phyloP scores from a whole-genome alignment of 2,329 filamentous ascomycete species.

The Microthyrium microscopicum region DNA sequence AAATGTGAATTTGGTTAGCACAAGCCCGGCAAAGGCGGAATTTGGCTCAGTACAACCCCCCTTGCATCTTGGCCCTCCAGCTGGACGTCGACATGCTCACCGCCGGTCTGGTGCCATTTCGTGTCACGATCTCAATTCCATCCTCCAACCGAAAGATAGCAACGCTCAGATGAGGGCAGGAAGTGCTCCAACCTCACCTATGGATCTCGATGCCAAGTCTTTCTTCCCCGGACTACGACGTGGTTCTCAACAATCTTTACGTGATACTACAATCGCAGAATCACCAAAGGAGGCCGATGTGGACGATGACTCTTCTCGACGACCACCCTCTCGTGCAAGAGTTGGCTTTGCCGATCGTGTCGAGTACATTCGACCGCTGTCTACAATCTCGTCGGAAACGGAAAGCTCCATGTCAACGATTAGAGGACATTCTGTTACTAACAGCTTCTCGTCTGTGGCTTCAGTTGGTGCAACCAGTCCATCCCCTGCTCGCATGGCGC shows the following conservation, averaged over 20 bases:
- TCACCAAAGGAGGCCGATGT: background rate
- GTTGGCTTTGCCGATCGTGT: constrained; percentile 75
- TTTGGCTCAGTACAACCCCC: constrained; percentile 40
- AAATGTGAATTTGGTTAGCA: constrained; percentile 43
- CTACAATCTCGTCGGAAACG: constrained; percentile 69
- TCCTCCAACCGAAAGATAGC: constrained; percentile 43
- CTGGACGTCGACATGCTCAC: constrained; percentile 58
- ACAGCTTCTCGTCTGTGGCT: constrained; percentile 64
- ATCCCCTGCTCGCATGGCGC: constrained; percentile 23
- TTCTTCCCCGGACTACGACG: constrained; percentile 17
- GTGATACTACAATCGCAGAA: background rate
- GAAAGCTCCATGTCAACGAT: constrained; percentile 57
- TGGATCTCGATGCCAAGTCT: constrained; percentile 25
- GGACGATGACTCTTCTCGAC: constrained; percentile 2
- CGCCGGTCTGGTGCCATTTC: constrained; percentile 70
- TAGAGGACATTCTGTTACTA: constrained; percentile 56
- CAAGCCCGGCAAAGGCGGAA: constrained; percentile 51
- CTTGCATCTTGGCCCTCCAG: constrained; percentile 30
- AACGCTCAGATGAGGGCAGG: constrained; percentile 35
- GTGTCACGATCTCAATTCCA: constrained; percentile 59
- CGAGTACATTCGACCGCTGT: constrained; percentile 70
- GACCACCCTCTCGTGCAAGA: constrained; percentile 35
- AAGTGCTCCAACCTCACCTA: constrained; percentile 49
- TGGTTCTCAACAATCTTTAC: too few species aligned
- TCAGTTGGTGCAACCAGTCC: constrained; percentile 38